phyloP scores from a whole-genome alignment of 2,329 filamentous ascomycete species.

The Fusarium sp. region DNA sequence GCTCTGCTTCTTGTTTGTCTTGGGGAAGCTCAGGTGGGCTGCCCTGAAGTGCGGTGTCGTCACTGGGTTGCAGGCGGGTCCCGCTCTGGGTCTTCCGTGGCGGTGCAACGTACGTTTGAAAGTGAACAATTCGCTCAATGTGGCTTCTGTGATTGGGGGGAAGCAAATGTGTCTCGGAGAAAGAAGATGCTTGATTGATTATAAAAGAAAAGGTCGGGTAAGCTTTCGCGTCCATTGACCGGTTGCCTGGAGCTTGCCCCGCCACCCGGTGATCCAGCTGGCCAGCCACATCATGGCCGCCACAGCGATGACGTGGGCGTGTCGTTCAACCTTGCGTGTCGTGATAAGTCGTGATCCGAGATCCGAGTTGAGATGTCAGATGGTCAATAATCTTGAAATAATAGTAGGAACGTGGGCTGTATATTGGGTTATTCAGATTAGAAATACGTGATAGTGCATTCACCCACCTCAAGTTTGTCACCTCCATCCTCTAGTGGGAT shows the following conservation, averaged over 20 bases:
- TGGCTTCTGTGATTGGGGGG: constrained; percentile 2
- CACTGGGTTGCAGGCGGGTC: constrained; percentile 35
- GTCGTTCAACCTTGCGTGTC: background rate
- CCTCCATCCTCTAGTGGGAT: background rate
- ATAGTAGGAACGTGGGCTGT: background rate
- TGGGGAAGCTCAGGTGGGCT: background rate
- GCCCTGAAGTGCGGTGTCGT: constrained; percentile 43
- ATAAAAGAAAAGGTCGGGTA: constrained; percentile 6
- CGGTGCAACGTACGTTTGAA: constrained; percentile 25
- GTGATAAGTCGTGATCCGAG: background rate
- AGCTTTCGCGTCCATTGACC: constrained; percentile 27
- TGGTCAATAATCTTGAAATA: background rate
- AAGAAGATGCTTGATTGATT: background rate
- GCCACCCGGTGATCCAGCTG: constrained; percentile 29
- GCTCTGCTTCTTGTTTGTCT: constrained; percentile 16
- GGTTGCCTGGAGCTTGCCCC: constrained; percentile 31
- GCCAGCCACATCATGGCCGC: constrained; percentile 31
- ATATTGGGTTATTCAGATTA: background rate
- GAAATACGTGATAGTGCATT: background rate
- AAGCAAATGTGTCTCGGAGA: background rate
- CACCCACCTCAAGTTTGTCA: background rate
- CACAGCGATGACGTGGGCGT: constrained; percentile 45
- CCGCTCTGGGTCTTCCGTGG: constrained; percentile 31
- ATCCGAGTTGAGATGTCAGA: background rate
- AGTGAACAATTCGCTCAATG: constrained; percentile 15